These are phyloP conservation scores for Mycena albidolilacea DNA, from an alignment of 768 basidiomycete species.

Conservation along the genomic window DNA sequence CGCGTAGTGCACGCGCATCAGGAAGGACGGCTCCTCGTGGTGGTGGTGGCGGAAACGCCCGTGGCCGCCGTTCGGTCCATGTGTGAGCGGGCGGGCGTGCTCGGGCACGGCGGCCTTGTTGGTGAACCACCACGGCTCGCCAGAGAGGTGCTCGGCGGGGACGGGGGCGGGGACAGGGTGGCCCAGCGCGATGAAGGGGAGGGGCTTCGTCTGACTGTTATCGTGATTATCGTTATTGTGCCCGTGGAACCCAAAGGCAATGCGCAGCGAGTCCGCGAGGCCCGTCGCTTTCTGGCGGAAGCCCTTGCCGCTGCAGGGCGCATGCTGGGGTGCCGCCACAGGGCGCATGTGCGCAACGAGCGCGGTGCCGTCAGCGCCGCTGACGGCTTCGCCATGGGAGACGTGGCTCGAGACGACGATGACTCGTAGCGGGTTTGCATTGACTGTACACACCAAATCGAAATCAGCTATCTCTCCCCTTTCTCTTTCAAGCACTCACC, in stretches of 20 bases:
- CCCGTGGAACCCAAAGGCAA: slow-evolving; percentile 68
- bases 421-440: slow-evolving; percentile 37
- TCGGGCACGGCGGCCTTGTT: too few relatives aligned
- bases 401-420: slow-evolving; percentile 27
- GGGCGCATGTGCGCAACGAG: slow-evolving; percentile 12
- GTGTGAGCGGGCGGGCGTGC: too few relatives aligned
- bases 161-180: slow-evolving; percentile 40
- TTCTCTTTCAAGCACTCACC: slow-evolving; percentile 40
- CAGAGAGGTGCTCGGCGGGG: too few relatives aligned
- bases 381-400: not conserved
- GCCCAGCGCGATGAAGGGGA: too few relatives aligned
- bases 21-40: slow-evolving; percentile 59
- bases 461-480: not conserved
- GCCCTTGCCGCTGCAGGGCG: slow-evolving; percentile 50
- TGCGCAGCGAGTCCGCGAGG: slow-evolving; percentile 69
- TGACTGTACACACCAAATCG: slow-evolving; percentile 8
- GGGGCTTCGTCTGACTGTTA: too few relatives aligned
- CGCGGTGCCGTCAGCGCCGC: not conserved
- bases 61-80: slow-evolving; percentile 11
- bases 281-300: slow-evolving; percentile 65
- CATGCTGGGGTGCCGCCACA: not conserved
- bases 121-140: too few relatives aligned
- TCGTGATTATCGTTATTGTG: slow-evolving; percentile 40
- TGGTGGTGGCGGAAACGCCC: slow-evolving; percentile 43
- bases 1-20: slow-evolving; percentile 73